Evolutionary conservation across 352 stramenopile species (phyloP).

Genomic region (Phytophthora boehmeriae): DNA sequence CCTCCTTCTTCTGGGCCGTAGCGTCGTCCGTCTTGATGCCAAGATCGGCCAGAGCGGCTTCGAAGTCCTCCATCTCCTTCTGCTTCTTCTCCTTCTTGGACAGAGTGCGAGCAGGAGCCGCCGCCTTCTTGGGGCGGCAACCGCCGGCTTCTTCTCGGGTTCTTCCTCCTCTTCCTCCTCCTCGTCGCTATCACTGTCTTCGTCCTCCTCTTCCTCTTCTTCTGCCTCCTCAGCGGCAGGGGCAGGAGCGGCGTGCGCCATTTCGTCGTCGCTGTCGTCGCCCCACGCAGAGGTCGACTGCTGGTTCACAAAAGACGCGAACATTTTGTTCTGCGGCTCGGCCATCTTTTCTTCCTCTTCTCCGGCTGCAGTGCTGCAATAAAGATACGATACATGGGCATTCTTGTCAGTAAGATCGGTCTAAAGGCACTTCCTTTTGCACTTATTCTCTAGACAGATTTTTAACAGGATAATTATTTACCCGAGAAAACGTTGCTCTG

Average conservation of each 20-base stretch:
- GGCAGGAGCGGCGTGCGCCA: conserved; percentile 44
- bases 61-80: conserved; percentile 77
- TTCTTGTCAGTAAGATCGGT: background rate
- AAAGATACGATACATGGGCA: conserved; percentile 7
- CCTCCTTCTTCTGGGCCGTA: conserved; percentile 12
- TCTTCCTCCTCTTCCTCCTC: conserved; percentile 62
- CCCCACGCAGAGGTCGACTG: conserved; percentile 68
- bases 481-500: conserved; percentile 48
- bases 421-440: background rate
- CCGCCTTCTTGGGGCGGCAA: conserved; percentile 40
- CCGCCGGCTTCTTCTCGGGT: conserved; percentile 24
- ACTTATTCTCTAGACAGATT: background rate
- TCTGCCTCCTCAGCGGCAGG: conserved; percentile 46
- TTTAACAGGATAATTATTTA: background rate
- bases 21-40: conserved; percentile 47
- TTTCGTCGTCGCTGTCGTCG: conserved; percentile 80
- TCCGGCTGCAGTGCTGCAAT: conserved; percentile 55
- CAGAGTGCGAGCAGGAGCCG: conserved; percentile 42
- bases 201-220: conserved; percentile 49
- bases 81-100: conserved; percentile 88
- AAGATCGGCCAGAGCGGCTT: conserved; percentile 66
- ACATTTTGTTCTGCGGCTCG: conserved; percentile 53
- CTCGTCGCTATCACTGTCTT: conserved; percentile 32
- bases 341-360: conserved; percentile 70
- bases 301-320: conserved; percentile 78